phyloP scores from a whole-genome alignment of 192 early-diverging fungal species.

The Podila horticola region DNA sequence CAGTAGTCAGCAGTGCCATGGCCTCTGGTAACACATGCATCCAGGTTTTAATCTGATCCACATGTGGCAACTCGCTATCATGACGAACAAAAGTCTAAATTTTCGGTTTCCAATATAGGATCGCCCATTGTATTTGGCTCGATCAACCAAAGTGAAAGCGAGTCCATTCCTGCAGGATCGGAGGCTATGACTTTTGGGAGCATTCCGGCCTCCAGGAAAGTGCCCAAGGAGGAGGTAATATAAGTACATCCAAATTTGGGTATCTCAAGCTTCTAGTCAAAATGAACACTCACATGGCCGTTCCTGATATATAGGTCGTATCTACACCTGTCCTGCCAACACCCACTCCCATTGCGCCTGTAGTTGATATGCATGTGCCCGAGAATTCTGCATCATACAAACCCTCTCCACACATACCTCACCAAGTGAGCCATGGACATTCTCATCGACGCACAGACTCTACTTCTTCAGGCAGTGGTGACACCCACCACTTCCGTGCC shows the following conservation, averaged over 20 bases:
- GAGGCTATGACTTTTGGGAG: slow-evolving; percentile 1
- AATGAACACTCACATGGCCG: too few species aligned
- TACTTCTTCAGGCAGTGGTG: slow-evolving; percentile 12
- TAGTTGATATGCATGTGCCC: background rate
- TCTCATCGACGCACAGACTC: slow-evolving; percentile 15
- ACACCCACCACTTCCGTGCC: slow-evolving; percentile 35
- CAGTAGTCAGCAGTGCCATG: background rate
- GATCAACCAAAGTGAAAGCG: slow-evolving; percentile 23
- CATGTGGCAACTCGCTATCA: too few species aligned
- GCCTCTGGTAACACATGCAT: background rate
- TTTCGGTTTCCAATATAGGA: background rate
- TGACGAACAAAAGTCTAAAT: too few species aligned
- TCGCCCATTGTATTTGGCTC: slow-evolving; percentile 43
- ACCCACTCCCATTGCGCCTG: background rate
- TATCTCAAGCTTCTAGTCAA: too few species aligned
- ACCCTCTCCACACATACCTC: slow-evolving; percentile 14
- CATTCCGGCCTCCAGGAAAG: slow-evolving; percentile 8
- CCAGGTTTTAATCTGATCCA: background rate
- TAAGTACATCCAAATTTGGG: too few species aligned
- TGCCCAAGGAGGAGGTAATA: background rate
- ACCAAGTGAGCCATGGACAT: slow-evolving; percentile 9
- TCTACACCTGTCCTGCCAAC: slow-evolving; percentile 28
- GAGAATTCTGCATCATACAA: slow-evolving; percentile 17
- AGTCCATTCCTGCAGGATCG: slow-evolving; percentile 10
- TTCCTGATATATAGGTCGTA: too few species aligned